Percentiles rank a stretch among this genome's conserved stretches.
phyloP scores from a whole-genome alignment of 345 rosid genomes.

The Cardamine occulta region DNA sequence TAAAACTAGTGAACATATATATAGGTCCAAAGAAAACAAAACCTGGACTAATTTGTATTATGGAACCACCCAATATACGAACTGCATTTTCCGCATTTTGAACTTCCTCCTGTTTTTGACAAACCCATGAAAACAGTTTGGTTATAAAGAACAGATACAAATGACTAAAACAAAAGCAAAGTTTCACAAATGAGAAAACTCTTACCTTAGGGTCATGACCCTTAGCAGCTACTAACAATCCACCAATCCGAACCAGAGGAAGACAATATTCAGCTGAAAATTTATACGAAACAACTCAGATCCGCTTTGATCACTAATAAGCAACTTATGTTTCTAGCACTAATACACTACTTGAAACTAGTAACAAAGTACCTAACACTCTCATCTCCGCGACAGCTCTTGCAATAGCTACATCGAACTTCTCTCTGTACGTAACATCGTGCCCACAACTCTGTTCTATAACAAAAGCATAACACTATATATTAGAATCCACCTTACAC shows the following conservation, averaged over 20 bases:
- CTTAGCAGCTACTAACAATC: conserved; percentile 93
- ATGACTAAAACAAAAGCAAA: not conserved
- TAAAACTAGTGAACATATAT: conserved; percentile 9
- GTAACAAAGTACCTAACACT: conserved; percentile 61
- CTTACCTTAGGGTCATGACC: conserved; percentile 91
- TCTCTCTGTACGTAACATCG: conserved; percentile 63
- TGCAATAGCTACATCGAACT: conserved; percentile 88
- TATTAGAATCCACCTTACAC: conserved; percentile 15
- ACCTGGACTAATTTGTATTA: conserved; percentile 66
- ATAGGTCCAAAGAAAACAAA: not conserved
- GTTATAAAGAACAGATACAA: not conserved
- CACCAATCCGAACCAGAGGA: conserved; percentile 92
- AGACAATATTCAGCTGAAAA: conserved; percentile 90
- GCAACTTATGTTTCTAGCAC: not conserved
- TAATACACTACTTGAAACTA: not conserved
- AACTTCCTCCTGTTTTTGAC: conserved; percentile 63
- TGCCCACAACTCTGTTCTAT: conserved; percentile 78
- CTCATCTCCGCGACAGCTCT: conserved; percentile 99
- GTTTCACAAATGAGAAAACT: not conserved
- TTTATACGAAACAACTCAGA: conserved; percentile 23
- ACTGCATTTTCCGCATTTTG: conserved; percentile 73
- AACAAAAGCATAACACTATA: conserved; percentile 28
- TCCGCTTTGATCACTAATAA: conserved; percentile 19
- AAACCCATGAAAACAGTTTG: not conserved
- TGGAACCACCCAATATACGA: conserved; percentile 72